A percentile compares a stretch with the other conserved stretches of the same genome.
Evolutionary conservation across 2,329 filamentous ascomycete species (phyloP).

Genomic region (Pseudogymnoascus sp.): DNA sequence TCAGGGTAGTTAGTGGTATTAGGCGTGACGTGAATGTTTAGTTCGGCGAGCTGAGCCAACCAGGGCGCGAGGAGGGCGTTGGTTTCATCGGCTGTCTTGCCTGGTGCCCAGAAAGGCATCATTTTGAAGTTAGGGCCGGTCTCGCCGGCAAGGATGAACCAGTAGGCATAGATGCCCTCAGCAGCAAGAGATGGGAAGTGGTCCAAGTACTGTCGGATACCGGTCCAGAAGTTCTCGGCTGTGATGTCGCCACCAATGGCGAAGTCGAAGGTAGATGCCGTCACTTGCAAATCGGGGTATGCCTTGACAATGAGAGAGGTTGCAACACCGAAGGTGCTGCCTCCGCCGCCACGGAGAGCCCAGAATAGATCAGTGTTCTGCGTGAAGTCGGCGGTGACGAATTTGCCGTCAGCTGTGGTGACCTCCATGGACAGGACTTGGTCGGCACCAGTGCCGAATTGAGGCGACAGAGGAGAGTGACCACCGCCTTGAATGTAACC

Average conservation of each 20-base stretch:
- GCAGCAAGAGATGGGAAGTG: constrained; percentile 34
- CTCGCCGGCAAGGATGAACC: constrained; percentile 24
- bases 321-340: constrained; percentile 51
- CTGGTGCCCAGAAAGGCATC: constrained; percentile 26
- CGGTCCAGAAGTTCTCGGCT: constrained; percentile 40
- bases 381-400: constrained; percentile 42
- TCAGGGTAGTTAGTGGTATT: constrained; percentile 12
- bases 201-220: constrained; percentile 42
- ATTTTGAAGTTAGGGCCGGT: constrained; percentile 30
- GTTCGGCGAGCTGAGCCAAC: constrained; percentile 30
- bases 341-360: constrained; percentile 52
- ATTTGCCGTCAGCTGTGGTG: constrained; percentile 42
- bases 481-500: constrained; percentile 56
- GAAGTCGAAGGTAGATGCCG: constrained; percentile 36
- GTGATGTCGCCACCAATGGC: constrained; percentile 38
- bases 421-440: constrained; percentile 50
- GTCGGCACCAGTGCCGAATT: constrained; percentile 51
- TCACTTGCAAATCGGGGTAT: constrained; percentile 34
- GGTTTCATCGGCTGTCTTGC: constrained; percentile 24
- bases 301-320: constrained; percentile 47
- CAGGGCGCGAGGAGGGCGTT: constrained; percentile 30
- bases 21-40: constrained; percentile 21
- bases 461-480: constrained; percentile 44
- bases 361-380: constrained; percentile 53
- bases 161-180: constrained; percentile 25